A percentile compares a stretch with the other conserved stretches of the same genome.
These are phyloP conservation scores for Trametes sanguinea DNA, from an alignment of 768 basidiomycete species.

Conservation along the genomic window DNA sequence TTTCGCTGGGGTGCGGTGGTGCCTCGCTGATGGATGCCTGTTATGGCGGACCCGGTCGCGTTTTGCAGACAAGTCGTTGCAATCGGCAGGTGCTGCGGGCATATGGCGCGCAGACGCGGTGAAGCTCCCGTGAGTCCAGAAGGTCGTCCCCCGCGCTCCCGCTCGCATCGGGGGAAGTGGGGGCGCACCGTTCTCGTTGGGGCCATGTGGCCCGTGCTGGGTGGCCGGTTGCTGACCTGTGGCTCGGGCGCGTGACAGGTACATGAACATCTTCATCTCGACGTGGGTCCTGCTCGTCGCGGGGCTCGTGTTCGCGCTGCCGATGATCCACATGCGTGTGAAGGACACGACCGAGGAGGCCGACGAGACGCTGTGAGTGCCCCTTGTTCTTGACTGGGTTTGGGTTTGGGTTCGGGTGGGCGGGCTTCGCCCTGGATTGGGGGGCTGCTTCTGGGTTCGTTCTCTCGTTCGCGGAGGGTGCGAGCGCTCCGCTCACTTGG, in stretches of 20 bases:
- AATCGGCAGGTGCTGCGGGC: constrained; percentile 75
- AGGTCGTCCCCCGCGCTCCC: neutral
- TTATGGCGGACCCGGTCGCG: neutral
- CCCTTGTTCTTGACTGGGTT: neutral
- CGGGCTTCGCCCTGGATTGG: too few species aligned
- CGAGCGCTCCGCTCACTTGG: too few species aligned
- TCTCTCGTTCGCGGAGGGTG: too few species aligned
- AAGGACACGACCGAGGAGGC: constrained; percentile 54
- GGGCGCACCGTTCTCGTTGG: neutral
- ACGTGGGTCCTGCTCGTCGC: constrained; percentile 72
- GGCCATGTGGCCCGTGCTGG: neutral
- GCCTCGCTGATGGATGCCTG: neutral
- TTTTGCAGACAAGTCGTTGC: constrained; percentile 63
- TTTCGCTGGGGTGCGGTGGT: neutral
- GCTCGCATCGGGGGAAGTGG: too few species aligned
- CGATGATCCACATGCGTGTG: constrained; percentile 74
- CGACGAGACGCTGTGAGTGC: constrained; percentile 23
- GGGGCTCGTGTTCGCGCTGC: constrained; percentile 66
- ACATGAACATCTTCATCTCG: constrained; percentile 71
- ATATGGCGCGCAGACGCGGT: constrained; percentile 72
- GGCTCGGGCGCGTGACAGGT: constrained; percentile 34
- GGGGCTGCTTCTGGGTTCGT: too few species aligned
- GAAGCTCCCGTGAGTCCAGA: constrained; percentile 53
- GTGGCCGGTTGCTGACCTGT: constrained; percentile 2
- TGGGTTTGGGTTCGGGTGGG: neutral